A percentile compares a stretch with the other conserved stretches of the same genome.
These are phyloP conservation scores for Brassica carinata DNA, from an alignment of 345 rosid genomes.

Conservation along the genomic window DNA sequence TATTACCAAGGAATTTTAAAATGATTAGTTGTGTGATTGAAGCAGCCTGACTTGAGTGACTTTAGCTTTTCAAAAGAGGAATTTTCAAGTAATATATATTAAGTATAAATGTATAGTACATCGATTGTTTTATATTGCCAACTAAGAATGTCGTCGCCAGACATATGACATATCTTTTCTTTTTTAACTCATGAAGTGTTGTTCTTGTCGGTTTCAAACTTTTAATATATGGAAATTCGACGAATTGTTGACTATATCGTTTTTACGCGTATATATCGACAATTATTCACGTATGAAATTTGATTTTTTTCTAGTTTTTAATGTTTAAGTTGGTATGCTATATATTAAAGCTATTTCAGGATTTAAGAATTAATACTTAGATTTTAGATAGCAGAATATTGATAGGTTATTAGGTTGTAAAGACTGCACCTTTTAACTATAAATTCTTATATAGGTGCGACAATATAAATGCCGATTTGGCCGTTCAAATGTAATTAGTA, in stretches of 20 bases:
- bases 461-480: neutral
- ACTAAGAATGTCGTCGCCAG: slow-evolving; percentile 14
- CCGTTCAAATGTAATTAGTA: neutral
- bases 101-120: slow-evolving; percentile 12
- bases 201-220: slow-evolving; percentile 5
- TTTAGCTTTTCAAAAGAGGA: slow-evolving; percentile 7
- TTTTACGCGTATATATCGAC: neutral
- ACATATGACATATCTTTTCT: slow-evolving; percentile 13
- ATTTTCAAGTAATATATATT: slow-evolving; percentile 16
- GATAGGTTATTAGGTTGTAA: neutral
- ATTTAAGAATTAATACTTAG: neutral
- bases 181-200: neutral
- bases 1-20: slow-evolving; percentile 14
- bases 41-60: slow-evolving; percentile 18
- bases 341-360: neutral
- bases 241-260: neutral
- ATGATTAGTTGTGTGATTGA: slow-evolving; percentile 30
- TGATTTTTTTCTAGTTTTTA: neutral
- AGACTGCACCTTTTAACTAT: neutral
- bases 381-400: neutral
- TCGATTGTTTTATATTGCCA: slow-evolving; percentile 24
- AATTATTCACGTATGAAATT: neutral
- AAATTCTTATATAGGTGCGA: neutral
- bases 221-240: neutral
- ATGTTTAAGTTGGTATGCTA: too few species aligned